Evolutionary conservation across 345 rosid species (phyloP), one percentile per base, ranked within the genome.

Genomic region (Pistacia atlantica): DNA sequence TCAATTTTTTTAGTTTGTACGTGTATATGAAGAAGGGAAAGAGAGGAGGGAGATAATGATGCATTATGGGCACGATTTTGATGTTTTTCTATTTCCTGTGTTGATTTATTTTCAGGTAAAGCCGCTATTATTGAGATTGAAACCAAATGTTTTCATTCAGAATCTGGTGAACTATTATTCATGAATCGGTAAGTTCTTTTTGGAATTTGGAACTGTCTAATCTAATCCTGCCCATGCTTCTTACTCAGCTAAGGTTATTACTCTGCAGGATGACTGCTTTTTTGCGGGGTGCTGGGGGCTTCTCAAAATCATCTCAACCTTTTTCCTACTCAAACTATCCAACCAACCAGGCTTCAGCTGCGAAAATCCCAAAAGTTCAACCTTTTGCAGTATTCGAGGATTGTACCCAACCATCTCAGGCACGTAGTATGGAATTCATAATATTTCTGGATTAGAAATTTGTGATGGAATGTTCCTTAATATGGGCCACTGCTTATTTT

Each of bases 221-320:
- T 81, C 63, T 54, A 4, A 59, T 67, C 25, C 28, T 72, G 9
- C 11, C 52, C 52, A 58, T 77, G 56, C 17, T 42, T 13, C 67
- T 20, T 67, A 66, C 78, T 79, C 7, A 72, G 20, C 67, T 64
- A 57, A 64, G 33, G 70, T 76, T 76, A 64, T 67, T 74, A 10
- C 58, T 84, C 46, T 73, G 77, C 87, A 96, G 98, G 81, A 16
- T 78, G 67, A 93, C 90, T 73, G 75, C n/a, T 6, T 92, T 69
- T 79, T 83, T 93, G 58, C 87, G 97, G 9, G 98, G 98, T 69
- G 98, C 97, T 62, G 97, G 98, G 72, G 97, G 99, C 83, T 96
- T 92, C 85, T 96, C 99, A 71, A 85, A 86, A 68, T 82, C 97
- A 55, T 78, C 92, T 74, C 72, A 76, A 8, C 97, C 95, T 2